Conservation (phyloP, 2,329 filamentous ascomycete species). For the Anthostomella pinea region DNA sequence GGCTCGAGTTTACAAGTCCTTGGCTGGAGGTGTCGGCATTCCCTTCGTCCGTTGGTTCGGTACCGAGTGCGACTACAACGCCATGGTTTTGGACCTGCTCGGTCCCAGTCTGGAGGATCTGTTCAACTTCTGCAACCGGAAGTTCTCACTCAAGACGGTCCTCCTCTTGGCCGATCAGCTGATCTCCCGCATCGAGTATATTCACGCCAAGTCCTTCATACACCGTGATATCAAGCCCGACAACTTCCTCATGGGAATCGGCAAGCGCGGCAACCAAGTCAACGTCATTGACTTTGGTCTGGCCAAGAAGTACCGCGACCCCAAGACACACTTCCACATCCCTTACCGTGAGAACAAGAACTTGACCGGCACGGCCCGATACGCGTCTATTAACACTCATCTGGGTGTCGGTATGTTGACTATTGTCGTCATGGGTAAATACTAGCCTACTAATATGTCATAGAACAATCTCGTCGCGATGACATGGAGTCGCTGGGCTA, state of each 20-base stretch:
- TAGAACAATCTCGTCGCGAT: conserved; percentile 96
- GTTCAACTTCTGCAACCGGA: conserved; percentile 99
- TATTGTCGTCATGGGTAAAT: not conserved
- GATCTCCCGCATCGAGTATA: conserved; percentile 99
- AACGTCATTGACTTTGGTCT: conserved; percentile 99
- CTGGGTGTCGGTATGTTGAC: conserved; percentile 74
- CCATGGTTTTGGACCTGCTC: conserved; percentile 97
- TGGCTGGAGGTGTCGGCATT: conserved; percentile 95
- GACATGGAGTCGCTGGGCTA: conserved; percentile 99
- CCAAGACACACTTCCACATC: conserved; percentile 99
- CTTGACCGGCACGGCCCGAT: conserved; percentile 96
- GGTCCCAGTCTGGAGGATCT: conserved; percentile 95
- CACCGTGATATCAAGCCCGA: conserved; percentile 99
- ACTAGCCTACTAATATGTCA: conserved; percentile 25
- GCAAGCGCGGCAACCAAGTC: conserved; percentile 98
- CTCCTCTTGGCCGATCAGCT: conserved; percentile 94
- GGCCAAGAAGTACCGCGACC: conserved; percentile 99
- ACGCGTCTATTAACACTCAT: conserved; percentile 98
- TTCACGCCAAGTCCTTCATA: conserved; percentile 99
- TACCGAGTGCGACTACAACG: conserved; percentile 99
- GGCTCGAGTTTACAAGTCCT: conserved; percentile 84
- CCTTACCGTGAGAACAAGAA: conserved; percentile 99
- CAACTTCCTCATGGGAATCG: conserved; percentile 99
- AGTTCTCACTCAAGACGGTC: conserved; percentile 98
- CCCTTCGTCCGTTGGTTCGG: conserved; percentile 99